Evolutionary conservation across 108 stramenopile species (phyloP), one percentile per base, ranked within the genome.

Genomic region (Ochromonas danica): DNA sequence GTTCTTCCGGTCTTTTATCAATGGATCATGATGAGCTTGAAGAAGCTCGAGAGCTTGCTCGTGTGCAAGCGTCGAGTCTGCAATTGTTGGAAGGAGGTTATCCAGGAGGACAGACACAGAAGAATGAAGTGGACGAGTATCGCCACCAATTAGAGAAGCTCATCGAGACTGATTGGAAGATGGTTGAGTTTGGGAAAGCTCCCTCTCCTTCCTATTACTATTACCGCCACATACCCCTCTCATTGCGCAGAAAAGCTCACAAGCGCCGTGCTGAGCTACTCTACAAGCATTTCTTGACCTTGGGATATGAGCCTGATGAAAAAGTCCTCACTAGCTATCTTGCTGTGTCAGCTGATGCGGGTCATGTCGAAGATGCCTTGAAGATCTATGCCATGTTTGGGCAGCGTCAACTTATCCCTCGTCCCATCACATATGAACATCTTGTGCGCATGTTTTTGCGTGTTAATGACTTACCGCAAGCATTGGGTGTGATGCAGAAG

Each of bases 351-450:
- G 22, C 14, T 51, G 45, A 51, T 14, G 45, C 45, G 6, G 6
- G 22, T 51, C 6, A 22, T 14, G 22, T 51, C 14, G 22, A 51
- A 14, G 45, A 51, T 14, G 45, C 45, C 6, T 51, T 51, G 22
- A n/a, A n/a, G n/a, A n/a, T n/a, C n/a, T n/a, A n/a, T n/a, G n/a
- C n/a, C n/a, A n/a, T n/a, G n/a, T n/a, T n/a, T n/a, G n/a, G n/a
- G n/a, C n/a, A n/a, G n/a, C n/a, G n/a, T n/a, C n/a, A n/a, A n/a
- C n/a, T n/a, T n/a, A n/a, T n/a, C n/a, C n/a, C n/a, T n/a, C n/a
- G n/a, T n/a, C n/a, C n/a, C n/a, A n/a, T n/a, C n/a, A n/a, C 72
- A 28, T 75, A 42, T 75, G 17, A 57, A 14, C 35, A 60, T 57
- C 3, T 75, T 6, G 38, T 75, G 6, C 72, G 36, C 6, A 10